Base-by-base conservation (phyloP, 1,139 yeast species). In the Candida sojae region DNA sequence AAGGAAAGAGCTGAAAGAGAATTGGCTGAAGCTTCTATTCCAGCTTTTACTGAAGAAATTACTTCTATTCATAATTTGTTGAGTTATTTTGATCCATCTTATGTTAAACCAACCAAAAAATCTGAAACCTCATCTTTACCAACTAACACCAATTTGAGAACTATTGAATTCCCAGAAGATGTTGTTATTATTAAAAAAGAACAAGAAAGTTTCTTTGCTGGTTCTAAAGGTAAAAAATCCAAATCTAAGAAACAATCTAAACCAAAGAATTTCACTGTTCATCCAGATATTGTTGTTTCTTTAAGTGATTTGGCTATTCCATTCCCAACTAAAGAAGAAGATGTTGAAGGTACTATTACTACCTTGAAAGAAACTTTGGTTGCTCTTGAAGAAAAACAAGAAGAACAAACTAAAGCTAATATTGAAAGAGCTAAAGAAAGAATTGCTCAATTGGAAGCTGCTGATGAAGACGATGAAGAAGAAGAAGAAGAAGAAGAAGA, bases 31-130 rank as follows among this genome's bases (percentile, higher is more conserved):
- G 91, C 91, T 48, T 87, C 92, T 33, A 75, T 78, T 60, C 97
- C 98, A 40, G 98, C 97, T 36, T 92, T 88, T 73, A 83, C 86
- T 53, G 72, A 72, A 43, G 93, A 90, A 71, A 84, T 89, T 60
- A 78, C 76, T 58, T 75, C 86, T 53, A 88, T 93, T 62, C 90
- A 89, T 69, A 74, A 77, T 54, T 77, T 90, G 63, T 77, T 91
- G 66, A 63, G 72, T 39, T 81, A 82, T 71, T 88, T 92, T 60
- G 96, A 90, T 64, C 96, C 96, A 57, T 67, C 84, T 42, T 86
- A 83, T 67, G 87, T 80, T 57, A 86, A 82, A 70, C 86, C 89
- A 53, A 67, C 62, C 54, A 54, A 55, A 43, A 41, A 39, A n/a
- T 26, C 43, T 10, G 50, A 58, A 36, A 60, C 74, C 28, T 36